Evolutionary conservation across 2,329 filamentous ascomycete genomes (phyloP), one percentile per base, ranked within the genome.

Genomic region (Pseudocercospora macadamiae): DNA sequence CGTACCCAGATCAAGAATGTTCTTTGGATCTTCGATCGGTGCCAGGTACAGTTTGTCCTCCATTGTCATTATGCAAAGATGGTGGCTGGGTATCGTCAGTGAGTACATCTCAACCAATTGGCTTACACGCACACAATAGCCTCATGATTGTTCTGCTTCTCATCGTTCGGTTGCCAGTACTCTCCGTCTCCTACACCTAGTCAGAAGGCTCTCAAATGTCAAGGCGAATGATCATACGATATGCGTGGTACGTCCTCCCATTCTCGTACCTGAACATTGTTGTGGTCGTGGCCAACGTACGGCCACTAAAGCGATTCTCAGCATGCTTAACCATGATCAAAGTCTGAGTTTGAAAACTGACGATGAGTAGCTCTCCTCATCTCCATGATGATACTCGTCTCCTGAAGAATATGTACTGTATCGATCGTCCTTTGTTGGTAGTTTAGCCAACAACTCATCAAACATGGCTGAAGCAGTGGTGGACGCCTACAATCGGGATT

Each of bases 1-100:
- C n/a, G n/a, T n/a, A 63, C 80, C 80, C 23, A 80, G 66, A 66
- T 83, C 81, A 1, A 83, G 70, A 6, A 77, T 70, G 10, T 61
- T 57, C 45, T 60, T 59, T 6, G 70, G 70, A 5, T 61, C 44
- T 47, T 55, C 54, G 36, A 72, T 63, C 1, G 71, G 71, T 8
- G 71, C 68, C 18, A 72, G 66, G 61, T 66, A 71, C 30, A 73
- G 64, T 28, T 62, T 57, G 39, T 68, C 69, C 49, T 66, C 57
- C 2, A 73, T 66, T 0, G 73, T 72, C 60, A 76, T 62, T 37
- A 71, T 60, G 66, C 73, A 75, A 61, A 80, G 69, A 66, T 76
- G 74, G 63, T 79, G 78, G 54, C 78, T 72, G 21, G 14, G 6
- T 3, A 32, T 48, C 16, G 56, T 51, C 23, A 45, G 57, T 37